Evolutionary conservation across 768 basidiomycete species (phyloP), one percentile per base, ranked within the genome.

Genomic region (Phlebiopsis flavidoalba): DNA sequence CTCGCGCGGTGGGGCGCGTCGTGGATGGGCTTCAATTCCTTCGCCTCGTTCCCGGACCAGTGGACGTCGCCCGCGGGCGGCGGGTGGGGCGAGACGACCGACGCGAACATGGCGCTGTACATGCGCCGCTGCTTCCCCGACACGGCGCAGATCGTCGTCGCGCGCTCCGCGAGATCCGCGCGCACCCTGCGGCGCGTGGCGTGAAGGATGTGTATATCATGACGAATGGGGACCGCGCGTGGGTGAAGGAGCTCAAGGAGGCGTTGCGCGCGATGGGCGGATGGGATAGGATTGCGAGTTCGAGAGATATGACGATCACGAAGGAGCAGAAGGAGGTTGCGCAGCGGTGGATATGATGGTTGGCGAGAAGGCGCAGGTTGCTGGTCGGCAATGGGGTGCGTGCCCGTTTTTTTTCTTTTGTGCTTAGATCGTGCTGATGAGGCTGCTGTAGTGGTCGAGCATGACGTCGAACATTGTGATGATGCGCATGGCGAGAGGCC

Each of bases 301-400:
- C 71, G 49, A 64, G 71, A 21, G 80, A 83, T 59, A 59, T 84
- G 54, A 61, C 57, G 33, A 50, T 83, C 26, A 75, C 69, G 1
- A 67, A 66, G 67, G 79, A 80, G 64, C 78, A 83, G 66, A 67
- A 69, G 57, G 77, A 73, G 51, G 76, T 81, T 19, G 70, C 70
- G 0, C 77, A 80, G 79, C 77, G 47, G 64, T 83, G 45, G 82
- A 83, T 61, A 83, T 84, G 79, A 69, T 76, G n/a, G 73, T 82
- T 37, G 80, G 76, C 0, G 69, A 75, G 60, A 67, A 71, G 61
- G 80, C 80, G 4, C 78, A 81, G 58, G 72, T n/a, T 76, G 17
- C 77, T 83, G 65, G 69, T 82, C 43, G 82, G 81, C 15, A 83
- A 83, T 53, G 82, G 82, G 67, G 80, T 79, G 60, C 67, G 79